Conservation (phyloP, 306 rosid species). For the Prunus padus region DNA sequence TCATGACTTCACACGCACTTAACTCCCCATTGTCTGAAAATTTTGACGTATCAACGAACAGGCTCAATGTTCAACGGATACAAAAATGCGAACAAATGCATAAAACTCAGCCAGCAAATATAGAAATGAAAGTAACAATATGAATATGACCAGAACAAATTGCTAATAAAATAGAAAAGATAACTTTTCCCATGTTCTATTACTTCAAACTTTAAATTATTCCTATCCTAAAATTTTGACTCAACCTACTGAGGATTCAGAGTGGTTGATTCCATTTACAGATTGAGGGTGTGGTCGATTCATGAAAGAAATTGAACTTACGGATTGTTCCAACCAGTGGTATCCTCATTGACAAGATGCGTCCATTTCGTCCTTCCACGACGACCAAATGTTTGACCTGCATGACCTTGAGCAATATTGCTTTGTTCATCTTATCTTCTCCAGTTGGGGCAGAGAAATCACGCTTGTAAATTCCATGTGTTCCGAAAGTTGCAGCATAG, state of each 20-base stretch:
- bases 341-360: constrained; percentile 95
- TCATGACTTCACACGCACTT: no score
- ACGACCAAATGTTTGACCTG: constrained; percentile 98
- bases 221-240: background rate
- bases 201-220: background rate
- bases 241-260: background rate
- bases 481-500: constrained; percentile 46
- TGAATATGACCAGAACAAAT: background rate
- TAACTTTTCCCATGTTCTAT: background rate
- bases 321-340: constrained; percentile 97
- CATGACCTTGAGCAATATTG: constrained; percentile 92
- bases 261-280: background rate
- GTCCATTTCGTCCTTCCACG: constrained; percentile 99
- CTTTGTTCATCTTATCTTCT: constrained; percentile 96
- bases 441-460: constrained; percentile 97
- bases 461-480: constrained; percentile 56
- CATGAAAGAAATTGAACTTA: constrained; percentile 39
- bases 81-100: no score
- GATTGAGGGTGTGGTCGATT: background rate
- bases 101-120: no score
- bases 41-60: no score
- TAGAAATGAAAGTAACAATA: background rate
- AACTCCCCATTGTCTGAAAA: no score
- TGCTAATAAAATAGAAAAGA: background rate
- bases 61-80: no score